These are phyloP conservation scores for Pseudocercospora musae DNA, from an alignment of 2,329 filamentous ascomycete genomes.

Conservation along the genomic window DNA sequence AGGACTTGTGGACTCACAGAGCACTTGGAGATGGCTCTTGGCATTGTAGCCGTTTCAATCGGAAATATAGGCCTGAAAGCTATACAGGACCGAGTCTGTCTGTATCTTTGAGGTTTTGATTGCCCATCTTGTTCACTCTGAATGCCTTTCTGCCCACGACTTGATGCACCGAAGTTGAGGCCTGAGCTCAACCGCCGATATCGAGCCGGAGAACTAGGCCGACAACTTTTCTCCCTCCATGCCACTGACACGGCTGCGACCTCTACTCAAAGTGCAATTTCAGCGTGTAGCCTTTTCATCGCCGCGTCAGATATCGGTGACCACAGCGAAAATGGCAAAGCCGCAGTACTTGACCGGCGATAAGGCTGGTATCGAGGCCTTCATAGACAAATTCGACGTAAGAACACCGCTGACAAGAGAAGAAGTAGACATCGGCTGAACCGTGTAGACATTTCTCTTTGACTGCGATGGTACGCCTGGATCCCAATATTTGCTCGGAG, in stretches of 20 bases:
- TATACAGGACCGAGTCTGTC: not conserved
- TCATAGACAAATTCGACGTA: conserved; percentile 85
- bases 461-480: conserved; percentile 82
- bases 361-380: conserved; percentile 70
- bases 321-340: conserved; percentile 8
- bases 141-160: not conserved
- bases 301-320: conserved; percentile 18
- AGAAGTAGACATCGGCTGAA: conserved; percentile 9
- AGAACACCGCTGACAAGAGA: conserved; percentile 39
- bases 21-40: not conserved
- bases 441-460: conserved; percentile 75
- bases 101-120: not conserved
- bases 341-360: conserved; percentile 71
- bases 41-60: not conserved
- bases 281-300: not conserved
- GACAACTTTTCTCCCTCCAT: not conserved
- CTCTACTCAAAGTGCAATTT: not conserved
- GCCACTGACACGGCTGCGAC: not conserved
- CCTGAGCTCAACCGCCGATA: not conserved
- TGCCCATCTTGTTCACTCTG: not conserved
- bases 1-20: not conserved
- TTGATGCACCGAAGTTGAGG: not conserved
- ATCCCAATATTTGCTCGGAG: conserved; percentile 20
- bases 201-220: not conserved
- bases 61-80: not conserved